phyloP scores from a whole-genome alignment of 257 asterid genomes.

The Cynanchum wilfordii region DNA sequence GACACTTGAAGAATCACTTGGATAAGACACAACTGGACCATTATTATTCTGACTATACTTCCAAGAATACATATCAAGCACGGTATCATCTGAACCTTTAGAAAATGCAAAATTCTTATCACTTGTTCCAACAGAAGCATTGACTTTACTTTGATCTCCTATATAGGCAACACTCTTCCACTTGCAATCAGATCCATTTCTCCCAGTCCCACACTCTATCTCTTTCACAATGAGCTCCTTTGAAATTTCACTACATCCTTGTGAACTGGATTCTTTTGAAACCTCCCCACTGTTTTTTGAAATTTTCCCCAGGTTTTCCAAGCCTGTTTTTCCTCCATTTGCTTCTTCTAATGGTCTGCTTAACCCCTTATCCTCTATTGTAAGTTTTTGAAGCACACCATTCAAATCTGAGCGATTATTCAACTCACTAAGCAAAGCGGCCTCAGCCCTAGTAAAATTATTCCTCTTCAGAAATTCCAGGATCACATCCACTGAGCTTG shows the following conservation, averaged over 20 bases:
- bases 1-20: slow-evolving; percentile 37
- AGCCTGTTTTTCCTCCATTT: slow-evolving; percentile 36
- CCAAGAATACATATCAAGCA: slow-evolving; percentile 60
- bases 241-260: slow-evolving; percentile 15
- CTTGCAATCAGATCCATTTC: slow-evolving; percentile 49
- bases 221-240: slow-evolving; percentile 90
- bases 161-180: slow-evolving; percentile 42
- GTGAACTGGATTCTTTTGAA: slow-evolving; percentile 27
- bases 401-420: slow-evolving; percentile 58
- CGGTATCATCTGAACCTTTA: slow-evolving; percentile 50
- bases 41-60: slow-evolving; percentile 47
- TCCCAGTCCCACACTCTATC: slow-evolving; percentile 64
- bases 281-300: slow-evolving; percentile 31
- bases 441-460: slow-evolving; percentile 81
- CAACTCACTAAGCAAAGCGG: slow-evolving; percentile 82
- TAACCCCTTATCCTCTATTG: slow-evolving; percentile 49
- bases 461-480: slow-evolving; percentile 69
- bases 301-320: slow-evolving; percentile 32
- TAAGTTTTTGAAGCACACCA: slow-evolving; percentile 57
- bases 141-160: slow-evolving; percentile 44
- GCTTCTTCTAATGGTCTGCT: slow-evolving; percentile 41
- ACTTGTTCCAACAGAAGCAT: slow-evolving; percentile 44
- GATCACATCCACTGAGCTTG: slow-evolving; percentile 64
- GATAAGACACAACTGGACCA: slow-evolving; percentile 39
- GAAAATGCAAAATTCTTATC: slow-evolving; percentile 58